phyloP scores from a whole-genome alignment of 768 basidiomycete genomes.

The Lentinula lateritia region DNA sequence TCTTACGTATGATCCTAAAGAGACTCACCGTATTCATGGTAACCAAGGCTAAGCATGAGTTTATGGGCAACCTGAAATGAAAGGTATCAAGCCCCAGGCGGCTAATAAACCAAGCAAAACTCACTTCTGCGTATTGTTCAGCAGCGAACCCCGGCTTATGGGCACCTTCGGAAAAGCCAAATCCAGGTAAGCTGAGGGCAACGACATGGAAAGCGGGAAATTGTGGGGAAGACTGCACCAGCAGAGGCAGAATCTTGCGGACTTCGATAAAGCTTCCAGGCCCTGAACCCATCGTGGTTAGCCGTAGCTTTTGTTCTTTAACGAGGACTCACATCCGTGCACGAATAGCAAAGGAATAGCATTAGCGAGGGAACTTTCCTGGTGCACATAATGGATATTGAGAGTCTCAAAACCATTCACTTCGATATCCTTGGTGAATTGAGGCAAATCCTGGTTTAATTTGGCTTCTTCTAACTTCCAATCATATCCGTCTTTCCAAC shows the following conservation, averaged over 20 bases:
- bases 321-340: slow-evolving; percentile 7
- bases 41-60: slow-evolving; percentile 28
- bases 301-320: not conserved
- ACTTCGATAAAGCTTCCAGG: slow-evolving; percentile 40
- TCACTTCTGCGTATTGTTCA: slow-evolving; percentile 32
- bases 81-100: not conserved
- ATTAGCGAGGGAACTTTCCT: slow-evolving; percentile 18
- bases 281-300: slow-evolving; percentile 22
- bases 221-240: slow-evolving; percentile 23
- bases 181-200: slow-evolving; percentile 37
- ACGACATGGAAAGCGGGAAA: slow-evolving; percentile 44
- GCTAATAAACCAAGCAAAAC: not conserved
- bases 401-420: slow-evolving; percentile 24
- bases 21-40: slow-evolving; percentile 24
- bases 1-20: not conserved
- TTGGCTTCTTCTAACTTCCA: slow-evolving; percentile 31
- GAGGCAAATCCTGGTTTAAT: slow-evolving; percentile 25
- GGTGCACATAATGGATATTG: slow-evolving; percentile 30
- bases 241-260: slow-evolving; percentile 34
- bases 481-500: slow-evolving; percentile 39
- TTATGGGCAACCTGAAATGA: slow-evolving; percentile 19
- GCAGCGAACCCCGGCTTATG: slow-evolving; percentile 33
- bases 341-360: slow-evolving; percentile 12
- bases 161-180: slow-evolving; percentile 38
- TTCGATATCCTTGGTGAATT: slow-evolving; percentile 27